Evolutionary conservation across 1,284 basidiomycete species (phyloP).

Genomic region (Cerioporus squamosus): DNA sequence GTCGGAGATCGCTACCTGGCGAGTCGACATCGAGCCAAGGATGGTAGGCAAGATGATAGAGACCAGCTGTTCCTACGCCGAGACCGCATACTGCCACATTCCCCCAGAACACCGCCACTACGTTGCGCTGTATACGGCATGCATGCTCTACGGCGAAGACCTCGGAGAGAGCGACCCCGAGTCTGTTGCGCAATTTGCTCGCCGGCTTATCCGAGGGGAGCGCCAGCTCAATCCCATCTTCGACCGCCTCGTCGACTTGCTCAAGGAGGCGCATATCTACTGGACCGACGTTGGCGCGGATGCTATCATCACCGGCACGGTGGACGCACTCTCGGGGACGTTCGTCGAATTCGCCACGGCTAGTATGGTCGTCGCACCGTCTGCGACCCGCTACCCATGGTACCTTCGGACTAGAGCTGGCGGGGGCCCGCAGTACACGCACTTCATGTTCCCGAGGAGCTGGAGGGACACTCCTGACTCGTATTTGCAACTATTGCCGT

Average conservation of each 20-base stretch:
- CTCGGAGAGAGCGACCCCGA: conserved; percentile 17
- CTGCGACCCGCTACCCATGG: conserved; percentile 18
- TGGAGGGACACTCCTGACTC: conserved; percentile 22
- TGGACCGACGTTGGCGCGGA: conserved; percentile 24
- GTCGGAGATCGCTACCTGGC: conserved; percentile 12
- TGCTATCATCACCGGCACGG: conserved; percentile 20
- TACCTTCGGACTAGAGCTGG: conserved; percentile 21
- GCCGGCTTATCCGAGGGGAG: conserved; percentile 16
- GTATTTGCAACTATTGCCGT: conserved; percentile 24
- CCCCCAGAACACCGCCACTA: conserved; percentile 21
- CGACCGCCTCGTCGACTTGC: conserved; percentile 16
- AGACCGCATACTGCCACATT: conserved; percentile 19
- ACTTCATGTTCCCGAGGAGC: conserved; percentile 23
- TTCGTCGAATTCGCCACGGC: conserved; percentile 18
- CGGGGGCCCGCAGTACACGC: conserved; percentile 20
- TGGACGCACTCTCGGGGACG: conserved; percentile 19
- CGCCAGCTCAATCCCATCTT: conserved; percentile 20
- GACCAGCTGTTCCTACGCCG: conserved; percentile 21
- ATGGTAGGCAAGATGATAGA: conserved; percentile 22
- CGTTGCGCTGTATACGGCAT: conserved; percentile 24
- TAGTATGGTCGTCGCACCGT: conserved; percentile 9
- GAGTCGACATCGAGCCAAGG: conserved; percentile 4
- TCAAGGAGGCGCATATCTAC: conserved; percentile 18
- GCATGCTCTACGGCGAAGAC: conserved; percentile 26
- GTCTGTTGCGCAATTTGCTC: conserved; percentile 19